Conservation (phyloP, 192 early-diverging fungal species). For the Dissophora globulifera region DNA sequence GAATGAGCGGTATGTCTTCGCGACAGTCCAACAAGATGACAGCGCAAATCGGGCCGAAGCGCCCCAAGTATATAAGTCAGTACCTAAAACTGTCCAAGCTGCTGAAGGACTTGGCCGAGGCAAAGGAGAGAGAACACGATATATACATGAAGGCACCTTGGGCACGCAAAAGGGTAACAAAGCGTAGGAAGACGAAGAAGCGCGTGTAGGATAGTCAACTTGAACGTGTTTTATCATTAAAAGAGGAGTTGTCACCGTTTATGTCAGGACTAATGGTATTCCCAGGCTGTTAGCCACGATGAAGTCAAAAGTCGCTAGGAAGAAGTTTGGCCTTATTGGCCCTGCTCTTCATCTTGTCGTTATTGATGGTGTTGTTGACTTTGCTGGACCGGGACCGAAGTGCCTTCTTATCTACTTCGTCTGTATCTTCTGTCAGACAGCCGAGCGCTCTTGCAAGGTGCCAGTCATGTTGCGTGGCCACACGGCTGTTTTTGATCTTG, state of each 20-base stretch:
- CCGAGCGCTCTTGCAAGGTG: constrained; percentile 21
- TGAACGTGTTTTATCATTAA: no score
- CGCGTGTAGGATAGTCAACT: no score
- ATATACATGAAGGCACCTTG: not conserved
- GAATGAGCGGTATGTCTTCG: no score
- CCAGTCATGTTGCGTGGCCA: constrained; percentile 18
- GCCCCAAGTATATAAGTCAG: constrained; percentile 32
- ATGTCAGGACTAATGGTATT: no score
- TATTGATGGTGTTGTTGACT: no score
- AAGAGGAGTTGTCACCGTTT: no score
- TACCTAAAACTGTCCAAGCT: constrained; percentile 11
- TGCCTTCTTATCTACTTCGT: constrained; percentile 30
- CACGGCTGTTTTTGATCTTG: constrained; percentile 33
- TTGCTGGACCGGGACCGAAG: not conserved
- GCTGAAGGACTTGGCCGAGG: not conserved
- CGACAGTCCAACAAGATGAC: constrained; percentile 19
- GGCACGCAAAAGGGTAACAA: constrained; percentile 5
- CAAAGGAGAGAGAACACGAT: not conserved
- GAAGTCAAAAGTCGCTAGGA: constrained; percentile 6
- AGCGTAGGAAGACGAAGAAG: not conserved
- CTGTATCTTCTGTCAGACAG: constrained; percentile 3
- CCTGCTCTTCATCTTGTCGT: constrained; percentile 13
- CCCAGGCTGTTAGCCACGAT: no score
- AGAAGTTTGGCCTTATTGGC: not conserved
- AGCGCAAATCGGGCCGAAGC: constrained; percentile 13